A percentile compares a stretch with the other conserved stretches of the same genome.
Evolutionary conservation across 495 filamentous ascomycete species (phyloP).

Genomic region (Immersiella caudata): DNA sequence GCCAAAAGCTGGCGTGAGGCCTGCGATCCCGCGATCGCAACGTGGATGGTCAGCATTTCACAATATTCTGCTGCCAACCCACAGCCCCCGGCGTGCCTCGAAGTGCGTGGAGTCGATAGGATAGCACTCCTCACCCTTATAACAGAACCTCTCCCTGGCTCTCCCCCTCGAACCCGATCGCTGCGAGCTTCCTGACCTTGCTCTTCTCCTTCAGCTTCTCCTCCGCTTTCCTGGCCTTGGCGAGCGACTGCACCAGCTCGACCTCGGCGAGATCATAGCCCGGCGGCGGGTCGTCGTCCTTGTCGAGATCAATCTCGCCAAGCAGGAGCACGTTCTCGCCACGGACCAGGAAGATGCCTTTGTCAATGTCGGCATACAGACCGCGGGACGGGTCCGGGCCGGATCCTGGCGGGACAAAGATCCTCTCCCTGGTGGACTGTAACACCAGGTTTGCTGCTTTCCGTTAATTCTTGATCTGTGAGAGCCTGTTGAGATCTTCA

Average conservation of each 20-base stretch:
- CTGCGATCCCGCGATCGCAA: constrained; percentile 1
- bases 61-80: constrained; percentile 69
- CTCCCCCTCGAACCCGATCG: constrained; percentile 86
- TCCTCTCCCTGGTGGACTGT: constrained; percentile 84
- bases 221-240: constrained; percentile 66
- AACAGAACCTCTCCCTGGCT: constrained; percentile 71
- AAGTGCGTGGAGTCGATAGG: not conserved
- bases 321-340: constrained; percentile 92
- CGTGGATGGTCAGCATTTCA: constrained; percentile 62
- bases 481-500: constrained; percentile 24
- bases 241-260: constrained; percentile 69
- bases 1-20: constrained; percentile 9
- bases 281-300: constrained; percentile 82
- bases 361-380: constrained; percentile 75
- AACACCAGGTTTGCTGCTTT: constrained; percentile 84
- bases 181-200: constrained; percentile 66
- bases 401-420: constrained; percentile 61
- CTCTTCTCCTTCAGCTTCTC: constrained; percentile 74
- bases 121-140: constrained; percentile 8
- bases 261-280: constrained; percentile 67
- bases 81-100: constrained; percentile 22
- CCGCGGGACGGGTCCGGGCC: constrained; percentile 36
- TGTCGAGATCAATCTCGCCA: constrained; percentile 95
- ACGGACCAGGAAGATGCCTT: constrained; percentile 84
- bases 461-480: constrained; percentile 1